Conservation (phyloP, 352 stramenopile species). For the Phytophthora capsici region DNA sequence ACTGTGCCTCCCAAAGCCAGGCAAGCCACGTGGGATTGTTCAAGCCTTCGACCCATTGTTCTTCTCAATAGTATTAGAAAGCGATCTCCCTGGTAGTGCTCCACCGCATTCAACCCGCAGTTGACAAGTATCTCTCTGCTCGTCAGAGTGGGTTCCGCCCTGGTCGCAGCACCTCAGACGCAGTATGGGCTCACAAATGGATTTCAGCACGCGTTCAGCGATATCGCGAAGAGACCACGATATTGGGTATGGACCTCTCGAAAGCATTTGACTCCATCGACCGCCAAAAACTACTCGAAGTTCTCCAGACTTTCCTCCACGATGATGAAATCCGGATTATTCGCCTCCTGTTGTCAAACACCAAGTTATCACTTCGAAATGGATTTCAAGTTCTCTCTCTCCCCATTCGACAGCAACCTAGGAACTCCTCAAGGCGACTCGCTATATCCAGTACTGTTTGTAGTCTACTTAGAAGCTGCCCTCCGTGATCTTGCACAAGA, state of each 20-base stretch:
- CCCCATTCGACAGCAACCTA: constrained; percentile 4
- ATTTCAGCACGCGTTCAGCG: neutral
- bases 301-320: neutral
- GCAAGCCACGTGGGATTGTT: constrained; percentile 3
- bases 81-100: constrained; percentile 4
- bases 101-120: neutral
- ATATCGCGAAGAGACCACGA: neutral
- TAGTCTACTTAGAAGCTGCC: constrained; percentile 9
- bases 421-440: constrained; percentile 12
- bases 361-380: neutral
- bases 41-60: constrained; percentile 8
- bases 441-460: constrained; percentile 7
- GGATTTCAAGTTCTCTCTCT: neutral
- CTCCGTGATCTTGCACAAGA: constrained; percentile 2
- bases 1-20: constrained; percentile 1
- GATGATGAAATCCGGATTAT: constrained; percentile 3
- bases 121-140: neutral
- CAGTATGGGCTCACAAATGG: constrained; percentile 2
- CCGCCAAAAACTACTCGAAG: neutral
- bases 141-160: neutral
- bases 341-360: neutral
- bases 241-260: constrained; percentile 15
- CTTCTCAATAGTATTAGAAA: constrained; percentile 9
- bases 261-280: constrained; percentile 16
- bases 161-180: constrained; percentile 1